A percentile compares a stretch with the other conserved stretches of the same genome.
Evolutionary conservation across 2,329 filamentous ascomycete genomes (phyloP).

Genomic region (Ceratocystis colombiana): DNA sequence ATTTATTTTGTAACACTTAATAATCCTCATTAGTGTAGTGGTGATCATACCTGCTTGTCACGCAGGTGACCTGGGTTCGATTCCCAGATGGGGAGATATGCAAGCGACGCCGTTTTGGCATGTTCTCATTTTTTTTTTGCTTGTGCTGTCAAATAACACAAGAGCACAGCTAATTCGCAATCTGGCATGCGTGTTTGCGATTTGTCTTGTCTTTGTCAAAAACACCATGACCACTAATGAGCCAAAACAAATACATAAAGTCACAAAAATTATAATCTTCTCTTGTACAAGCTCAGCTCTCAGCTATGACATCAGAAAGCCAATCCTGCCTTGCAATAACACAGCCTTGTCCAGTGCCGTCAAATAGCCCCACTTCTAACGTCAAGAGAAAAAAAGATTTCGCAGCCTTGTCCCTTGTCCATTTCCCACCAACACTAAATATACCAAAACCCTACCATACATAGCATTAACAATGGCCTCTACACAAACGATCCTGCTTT

Average conservation of each 20-base stretch:
- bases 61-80: conserved; percentile 25
- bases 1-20: not conserved
- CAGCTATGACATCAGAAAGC: conserved; percentile 14
- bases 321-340: not conserved
- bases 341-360: conserved; percentile 18
- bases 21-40: conserved; percentile 18
- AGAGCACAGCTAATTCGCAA: too few species aligned
- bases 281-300: not conserved
- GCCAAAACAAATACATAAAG: not conserved
- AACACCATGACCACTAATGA: not conserved
- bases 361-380: conserved; percentile 18
- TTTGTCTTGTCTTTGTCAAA: not conserved
- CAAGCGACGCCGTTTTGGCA: not conserved
- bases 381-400: conserved; percentile 21
- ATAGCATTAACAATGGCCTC: conserved; percentile 42
- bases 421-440: not conserved
- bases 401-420: conserved; percentile 17
- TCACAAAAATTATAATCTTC: not conserved
- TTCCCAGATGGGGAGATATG: conserved; percentile 23
- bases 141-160: not conserved
- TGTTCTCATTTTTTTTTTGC: not conserved
- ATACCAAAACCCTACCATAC: not conserved
- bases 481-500: conserved; percentile 65
- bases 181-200: not conserved
- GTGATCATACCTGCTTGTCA: conserved; percentile 23